Evolutionary conservation across 108 stramenopile species (phyloP).

Genomic region (Stephanodiscus triporus): DNA sequence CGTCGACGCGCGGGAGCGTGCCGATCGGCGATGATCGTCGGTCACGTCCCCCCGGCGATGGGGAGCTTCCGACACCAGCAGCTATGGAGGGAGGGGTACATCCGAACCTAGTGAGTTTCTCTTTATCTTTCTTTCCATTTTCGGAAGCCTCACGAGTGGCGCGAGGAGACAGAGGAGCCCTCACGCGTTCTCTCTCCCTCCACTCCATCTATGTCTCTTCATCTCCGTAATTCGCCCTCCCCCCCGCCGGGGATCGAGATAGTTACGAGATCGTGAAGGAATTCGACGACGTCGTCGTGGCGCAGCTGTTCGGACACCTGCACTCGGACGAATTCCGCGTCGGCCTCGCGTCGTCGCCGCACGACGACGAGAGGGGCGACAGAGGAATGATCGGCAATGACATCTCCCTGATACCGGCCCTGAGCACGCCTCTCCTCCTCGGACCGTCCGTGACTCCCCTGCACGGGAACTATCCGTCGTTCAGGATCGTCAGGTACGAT

Average conservation of each 20-base stretch:
- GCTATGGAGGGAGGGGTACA: constrained; percentile 63
- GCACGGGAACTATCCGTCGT: constrained; percentile 71
- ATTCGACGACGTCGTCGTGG: constrained; percentile 44
- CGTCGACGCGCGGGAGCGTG: background rate
- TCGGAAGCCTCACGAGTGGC: background rate
- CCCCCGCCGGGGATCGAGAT: too few relatives aligned
- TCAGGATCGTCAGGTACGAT: constrained; percentile 57
- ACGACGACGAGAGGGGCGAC: background rate
- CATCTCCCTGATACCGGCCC: constrained; percentile 4
- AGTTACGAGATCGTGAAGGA: constrained; percentile 42
- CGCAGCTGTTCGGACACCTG: constrained; percentile 74
- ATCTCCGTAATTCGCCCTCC: background rate
- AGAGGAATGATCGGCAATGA: background rate
- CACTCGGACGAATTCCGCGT: constrained; percentile 81
- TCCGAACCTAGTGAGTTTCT: constrained; percentile 36
- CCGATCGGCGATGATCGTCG: constrained; percentile 49
- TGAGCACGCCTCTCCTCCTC: constrained; percentile 55
- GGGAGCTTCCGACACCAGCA: constrained; percentile 66
- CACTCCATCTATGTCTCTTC: background rate
- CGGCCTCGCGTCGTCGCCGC: too few relatives aligned
- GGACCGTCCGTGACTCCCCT: constrained; percentile 63
- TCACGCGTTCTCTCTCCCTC: background rate
- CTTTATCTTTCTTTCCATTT: background rate
- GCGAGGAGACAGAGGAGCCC: background rate
- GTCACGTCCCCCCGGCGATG: constrained; percentile 70